These are phyloP conservation scores for Mycena alexandri DNA, from an alignment of 768 basidiomycete genomes.

Conservation along the genomic window DNA sequence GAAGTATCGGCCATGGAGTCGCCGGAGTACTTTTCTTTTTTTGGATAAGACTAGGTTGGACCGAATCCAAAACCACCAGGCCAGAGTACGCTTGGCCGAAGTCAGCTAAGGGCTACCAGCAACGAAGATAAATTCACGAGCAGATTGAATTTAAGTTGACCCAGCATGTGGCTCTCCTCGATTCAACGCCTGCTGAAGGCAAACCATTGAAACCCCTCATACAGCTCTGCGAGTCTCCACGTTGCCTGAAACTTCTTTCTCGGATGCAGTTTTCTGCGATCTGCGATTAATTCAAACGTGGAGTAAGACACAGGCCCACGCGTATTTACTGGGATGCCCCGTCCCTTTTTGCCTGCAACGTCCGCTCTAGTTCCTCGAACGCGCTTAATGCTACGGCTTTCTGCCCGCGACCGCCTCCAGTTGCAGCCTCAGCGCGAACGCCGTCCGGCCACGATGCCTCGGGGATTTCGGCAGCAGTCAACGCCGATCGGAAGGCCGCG, in stretches of 20 bases:
- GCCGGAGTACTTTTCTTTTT: too few species aligned
- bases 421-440: slow-evolving; percentile 48
- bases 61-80: too few species aligned
- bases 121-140: too few species aligned
- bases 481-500: slow-evolving; percentile 59
- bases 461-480: slow-evolving; percentile 63
- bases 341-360: slow-evolving; percentile 61
- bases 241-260: not conserved
- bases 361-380: slow-evolving; percentile 79
- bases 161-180: not conserved
- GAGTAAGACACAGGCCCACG: slow-evolving; percentile 6
- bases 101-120: too few species aligned
- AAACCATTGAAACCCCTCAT: slow-evolving; percentile 56
- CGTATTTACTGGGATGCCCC: slow-evolving; percentile 10
- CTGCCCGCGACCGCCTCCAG: slow-evolving; percentile 35
- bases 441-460: slow-evolving; percentile 74
- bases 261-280: not conserved
- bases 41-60: too few species aligned
- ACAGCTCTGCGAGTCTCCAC: slow-evolving; percentile 43
- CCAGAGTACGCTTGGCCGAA: too few species aligned
- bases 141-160: too few species aligned
- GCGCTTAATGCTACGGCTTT: slow-evolving; percentile 59
- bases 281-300: too few species aligned
- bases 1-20: too few species aligned
- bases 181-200: slow-evolving; percentile 23